Percentiles rank a stretch among this genome's conserved stretches.
phyloP scores from a whole-genome alignment of 2,329 filamentous ascomycete genomes.

The Nakataea oryzae region DNA sequence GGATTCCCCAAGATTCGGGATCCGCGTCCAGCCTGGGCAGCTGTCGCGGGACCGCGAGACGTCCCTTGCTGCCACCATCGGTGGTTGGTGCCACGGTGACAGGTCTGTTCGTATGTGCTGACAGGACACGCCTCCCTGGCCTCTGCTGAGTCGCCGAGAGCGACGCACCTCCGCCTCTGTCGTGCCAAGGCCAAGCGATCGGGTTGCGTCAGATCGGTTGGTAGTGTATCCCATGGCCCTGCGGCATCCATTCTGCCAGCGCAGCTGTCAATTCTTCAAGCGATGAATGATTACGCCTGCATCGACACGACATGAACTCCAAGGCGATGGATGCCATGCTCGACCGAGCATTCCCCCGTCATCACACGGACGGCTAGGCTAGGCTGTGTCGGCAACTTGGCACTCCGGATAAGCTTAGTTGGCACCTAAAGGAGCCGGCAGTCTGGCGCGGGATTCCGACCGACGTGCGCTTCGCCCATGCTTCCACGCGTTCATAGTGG shows the following conservation, averaged over 20 bases:
- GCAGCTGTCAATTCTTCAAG: not conserved
- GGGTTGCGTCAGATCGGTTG: not conserved
- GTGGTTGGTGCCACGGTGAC: not conserved
- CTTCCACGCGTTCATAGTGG: not conserved
- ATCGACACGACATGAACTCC: not conserved
- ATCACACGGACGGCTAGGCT: not conserved
- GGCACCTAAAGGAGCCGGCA: not conserved
- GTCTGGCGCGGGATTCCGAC: not conserved
- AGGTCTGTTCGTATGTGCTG: not conserved
- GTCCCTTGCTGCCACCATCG: too few species aligned
- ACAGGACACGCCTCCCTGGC: not conserved
- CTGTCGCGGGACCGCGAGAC: not conserved
- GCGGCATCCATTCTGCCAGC: not conserved
- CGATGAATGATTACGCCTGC: not conserved
- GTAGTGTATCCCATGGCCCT: not conserved
- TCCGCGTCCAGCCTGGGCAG: not conserved
- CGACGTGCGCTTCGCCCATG: not conserved
- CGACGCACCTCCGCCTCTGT: not conserved
- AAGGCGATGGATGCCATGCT: not conserved
- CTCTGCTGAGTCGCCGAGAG: not conserved
- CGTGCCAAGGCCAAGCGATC: not conserved
- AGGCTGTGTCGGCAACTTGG: not conserved
- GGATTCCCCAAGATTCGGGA: not conserved
- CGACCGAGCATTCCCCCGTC: not conserved
- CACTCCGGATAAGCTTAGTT: not conserved